phyloP scores from a whole-genome alignment of 192 early-diverging fungal species.

The Coemansia sp. region DNA sequence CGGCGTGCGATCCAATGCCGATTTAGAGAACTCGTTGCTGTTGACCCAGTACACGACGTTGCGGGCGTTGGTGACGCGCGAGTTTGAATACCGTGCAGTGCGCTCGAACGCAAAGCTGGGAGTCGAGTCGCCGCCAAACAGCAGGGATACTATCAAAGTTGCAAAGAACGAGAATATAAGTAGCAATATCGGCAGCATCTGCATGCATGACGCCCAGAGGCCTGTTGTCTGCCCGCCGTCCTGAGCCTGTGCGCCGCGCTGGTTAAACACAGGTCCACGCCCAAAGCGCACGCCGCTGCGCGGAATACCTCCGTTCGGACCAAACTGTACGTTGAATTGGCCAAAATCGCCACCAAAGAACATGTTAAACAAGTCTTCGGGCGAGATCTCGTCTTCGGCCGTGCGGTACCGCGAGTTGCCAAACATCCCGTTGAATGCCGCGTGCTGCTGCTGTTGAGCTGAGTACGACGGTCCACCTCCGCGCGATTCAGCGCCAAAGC shows the following conservation, averaged over 20 bases:
- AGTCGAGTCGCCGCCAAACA: constrained; percentile 43
- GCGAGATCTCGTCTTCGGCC: constrained; percentile 73
- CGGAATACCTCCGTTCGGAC: constrained; percentile 18
- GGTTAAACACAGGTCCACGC: neutral
- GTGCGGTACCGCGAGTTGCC: constrained; percentile 1
- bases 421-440: neutral
- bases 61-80: constrained; percentile 59
- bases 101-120: constrained; percentile 68
- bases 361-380: constrained; percentile 96
- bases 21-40: constrained; percentile 50
- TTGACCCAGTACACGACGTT: constrained; percentile 84
- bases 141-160: constrained; percentile 59
- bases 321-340: constrained; percentile 51
- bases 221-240: constrained; percentile 20
- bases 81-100: constrained; percentile 52
- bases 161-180: constrained; percentile 74
- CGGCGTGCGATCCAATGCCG: constrained; percentile 27
- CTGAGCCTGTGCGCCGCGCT: constrained; percentile 16
- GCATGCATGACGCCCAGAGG: constrained; percentile 60
- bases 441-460: constrained; percentile 10
- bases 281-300: constrained; percentile 24
- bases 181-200: constrained; percentile 76
- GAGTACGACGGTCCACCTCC: constrained; percentile 35
- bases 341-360: constrained; percentile 80
- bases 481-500: constrained; percentile 67